phyloP scores from a whole-genome alignment of 768 basidiomycete species.

The Arthromyces matolae region DNA sequence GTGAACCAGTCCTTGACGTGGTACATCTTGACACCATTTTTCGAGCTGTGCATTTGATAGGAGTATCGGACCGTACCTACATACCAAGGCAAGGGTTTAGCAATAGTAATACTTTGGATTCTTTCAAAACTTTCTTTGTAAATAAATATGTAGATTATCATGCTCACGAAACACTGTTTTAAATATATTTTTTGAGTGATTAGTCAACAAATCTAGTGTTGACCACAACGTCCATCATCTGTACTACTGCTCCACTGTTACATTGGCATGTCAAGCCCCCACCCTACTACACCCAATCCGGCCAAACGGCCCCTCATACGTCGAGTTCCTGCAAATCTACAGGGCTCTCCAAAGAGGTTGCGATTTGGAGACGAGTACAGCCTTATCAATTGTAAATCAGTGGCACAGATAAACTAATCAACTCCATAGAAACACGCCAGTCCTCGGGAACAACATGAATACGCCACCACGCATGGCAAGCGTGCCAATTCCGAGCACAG shows the following conservation, averaged over 20 bases:
- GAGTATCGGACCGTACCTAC: slow-evolving; percentile 2
- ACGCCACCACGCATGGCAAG: background rate
- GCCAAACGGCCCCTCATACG: background rate
- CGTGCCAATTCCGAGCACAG: background rate
- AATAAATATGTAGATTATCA: slow-evolving; percentile 28
- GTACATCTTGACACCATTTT: slow-evolving; percentile 18
- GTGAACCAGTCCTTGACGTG: background rate
- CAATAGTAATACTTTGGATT: slow-evolving; percentile 13
- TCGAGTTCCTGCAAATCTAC: background rate
- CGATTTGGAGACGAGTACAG: background rate
- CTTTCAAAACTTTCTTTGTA: slow-evolving; percentile 10
- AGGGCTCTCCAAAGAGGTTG: background rate
- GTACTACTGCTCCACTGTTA: no score
- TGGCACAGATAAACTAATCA: background rate
- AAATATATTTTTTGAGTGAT: no score
- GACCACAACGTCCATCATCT: no score
- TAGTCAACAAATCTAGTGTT: no score
- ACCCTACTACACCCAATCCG: background rate
- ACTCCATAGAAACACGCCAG: background rate
- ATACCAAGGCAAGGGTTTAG: slow-evolving; percentile 7
- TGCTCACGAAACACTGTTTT: slow-evolving; percentile 20
- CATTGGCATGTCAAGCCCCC: background rate
- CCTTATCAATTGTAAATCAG: background rate
- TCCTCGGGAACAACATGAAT: background rate
- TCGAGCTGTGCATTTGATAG: slow-evolving; percentile 18